phyloP scores from a whole-genome alignment of 345 rosid species.

The Abelmoschus esculentus region DNA sequence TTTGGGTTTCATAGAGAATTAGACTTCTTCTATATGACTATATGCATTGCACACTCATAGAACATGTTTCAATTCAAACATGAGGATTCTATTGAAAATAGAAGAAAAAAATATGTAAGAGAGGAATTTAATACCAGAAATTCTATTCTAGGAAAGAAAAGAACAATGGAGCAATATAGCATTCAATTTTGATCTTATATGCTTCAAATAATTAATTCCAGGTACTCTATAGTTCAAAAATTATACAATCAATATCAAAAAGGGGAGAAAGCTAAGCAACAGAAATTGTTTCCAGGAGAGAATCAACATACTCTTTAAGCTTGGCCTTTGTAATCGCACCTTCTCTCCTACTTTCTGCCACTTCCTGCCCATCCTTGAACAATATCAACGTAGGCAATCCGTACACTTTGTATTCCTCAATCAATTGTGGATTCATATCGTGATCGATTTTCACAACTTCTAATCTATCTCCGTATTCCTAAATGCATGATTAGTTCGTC shows the following conservation, averaged over 20 bases:
- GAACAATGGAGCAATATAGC: not conserved
- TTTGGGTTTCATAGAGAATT: not conserved
- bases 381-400: conserved; percentile 75
- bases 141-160: not conserved
- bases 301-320: conserved; percentile 65
- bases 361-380: conserved; percentile 67
- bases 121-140: not conserved
- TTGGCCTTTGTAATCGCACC: conserved; percentile 73
- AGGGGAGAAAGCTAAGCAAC: conserved; percentile 30
- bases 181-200: not conserved
- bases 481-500: not conserved
- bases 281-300: conserved; percentile 42
- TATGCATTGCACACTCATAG: not conserved
- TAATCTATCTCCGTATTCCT: conserved; percentile 48
- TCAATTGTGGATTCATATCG: conserved; percentile 41
- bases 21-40: not conserved
- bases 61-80: not conserved
- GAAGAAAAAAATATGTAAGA: not conserved
- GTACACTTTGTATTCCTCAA: conserved; percentile 61
- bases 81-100: not conserved
- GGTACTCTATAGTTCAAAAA: not conserved
- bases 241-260: not conserved
- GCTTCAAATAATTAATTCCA: not conserved
- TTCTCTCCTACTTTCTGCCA: conserved; percentile 75
- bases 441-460: conserved; percentile 69